Evolutionary conservation across 2,329 filamentous ascomycete species (phyloP), one percentile per base, ranked within the genome.

Genomic region (Chalara sp.): DNA sequence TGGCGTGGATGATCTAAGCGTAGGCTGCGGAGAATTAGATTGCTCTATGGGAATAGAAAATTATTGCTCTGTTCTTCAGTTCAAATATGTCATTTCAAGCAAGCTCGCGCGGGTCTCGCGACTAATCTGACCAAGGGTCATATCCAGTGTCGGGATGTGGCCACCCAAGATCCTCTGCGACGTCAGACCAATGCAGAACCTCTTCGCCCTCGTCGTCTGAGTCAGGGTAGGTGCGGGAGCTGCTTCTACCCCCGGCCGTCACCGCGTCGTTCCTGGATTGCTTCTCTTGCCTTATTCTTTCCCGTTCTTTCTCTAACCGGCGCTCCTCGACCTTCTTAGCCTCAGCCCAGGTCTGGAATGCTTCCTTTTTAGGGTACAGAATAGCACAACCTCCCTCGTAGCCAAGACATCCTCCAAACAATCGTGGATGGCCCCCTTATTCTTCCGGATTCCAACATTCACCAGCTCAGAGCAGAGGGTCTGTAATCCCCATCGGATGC

Each of bases 341-440:
- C 33, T 42, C 32, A 42, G 63, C 72, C 68, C 70, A 72, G 13
- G 43, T 60, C 3, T 58, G 52, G 6, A 77, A 61, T 10, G 53
- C 54, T 1, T 66, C 61, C 3, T 62, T 62, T n/a, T 65, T 50
- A 63, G 64, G n/a, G 74, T 56, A 50, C 68, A 72, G 66, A 68
- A 76, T 2, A 79, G 59, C 5, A 70, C 66, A 44, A 79, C 57
- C 57, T 79, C 75, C 6, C 76, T 68, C 0, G 71, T 66, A 0
- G 76, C 75, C 33, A 74, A 67, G 0, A 74, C 70, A 62, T 78
- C 73, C 57, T 78, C 73, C 5, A 79, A 55, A 44, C 70, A 70
- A 59, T 75, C 69, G 46, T 78, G 76, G 1, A 74, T 72, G 2
- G 56, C 58, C 7, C 53, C 58, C 3, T 61, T 56, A 28, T 48